Evolutionary conservation across 192 early-diverging fungal genomes (phyloP).

Genomic region (Kappamyces sp.): DNA sequence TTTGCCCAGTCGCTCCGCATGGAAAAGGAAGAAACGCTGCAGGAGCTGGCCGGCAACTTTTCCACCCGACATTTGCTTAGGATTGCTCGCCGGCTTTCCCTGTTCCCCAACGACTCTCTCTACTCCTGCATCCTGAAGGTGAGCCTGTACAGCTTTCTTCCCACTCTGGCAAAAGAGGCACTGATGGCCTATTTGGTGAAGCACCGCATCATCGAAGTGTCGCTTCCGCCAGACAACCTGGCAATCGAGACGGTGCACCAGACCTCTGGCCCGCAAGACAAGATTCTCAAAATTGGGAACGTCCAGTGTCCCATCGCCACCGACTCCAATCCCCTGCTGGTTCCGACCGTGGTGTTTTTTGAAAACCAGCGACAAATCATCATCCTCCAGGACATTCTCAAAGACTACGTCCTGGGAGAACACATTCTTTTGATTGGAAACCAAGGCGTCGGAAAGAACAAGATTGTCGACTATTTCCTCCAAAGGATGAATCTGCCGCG

Average conservation of each 20-base stretch:
- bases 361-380: slow-evolving; percentile 69
- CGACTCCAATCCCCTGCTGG: slow-evolving; percentile 55
- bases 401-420: slow-evolving; percentile 73
- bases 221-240: too few relatives aligned
- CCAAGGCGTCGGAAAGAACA: slow-evolving; percentile 62
- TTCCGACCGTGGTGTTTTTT: slow-evolving; percentile 62
- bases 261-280: slow-evolving; percentile 10
- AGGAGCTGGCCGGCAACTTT: slow-evolving; percentile 50
- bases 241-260: not conserved
- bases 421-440: slow-evolving; percentile 78
- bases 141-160: slow-evolving; percentile 68
- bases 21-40: slow-evolving; percentile 53
- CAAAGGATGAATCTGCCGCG: slow-evolving; percentile 63
- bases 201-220: not conserved
- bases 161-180: slow-evolving; percentile 55
- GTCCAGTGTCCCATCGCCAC: slow-evolving; percentile 42
- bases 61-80: slow-evolving; percentile 73
- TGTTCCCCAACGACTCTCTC: slow-evolving; percentile 58
- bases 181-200: slow-evolving; percentile 38
- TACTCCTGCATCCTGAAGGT: slow-evolving; percentile 58
- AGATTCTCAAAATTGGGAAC: slow-evolving; percentile 46
- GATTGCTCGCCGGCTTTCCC: slow-evolving; percentile 58
- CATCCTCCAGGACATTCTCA: slow-evolving; percentile 68
- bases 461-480: slow-evolving; percentile 54
- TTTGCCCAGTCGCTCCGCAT: slow-evolving; percentile 57